These are phyloP conservation scores for Periconia digitata DNA, from an alignment of 2,329 filamentous ascomycete genomes.

Conservation along the genomic window DNA sequence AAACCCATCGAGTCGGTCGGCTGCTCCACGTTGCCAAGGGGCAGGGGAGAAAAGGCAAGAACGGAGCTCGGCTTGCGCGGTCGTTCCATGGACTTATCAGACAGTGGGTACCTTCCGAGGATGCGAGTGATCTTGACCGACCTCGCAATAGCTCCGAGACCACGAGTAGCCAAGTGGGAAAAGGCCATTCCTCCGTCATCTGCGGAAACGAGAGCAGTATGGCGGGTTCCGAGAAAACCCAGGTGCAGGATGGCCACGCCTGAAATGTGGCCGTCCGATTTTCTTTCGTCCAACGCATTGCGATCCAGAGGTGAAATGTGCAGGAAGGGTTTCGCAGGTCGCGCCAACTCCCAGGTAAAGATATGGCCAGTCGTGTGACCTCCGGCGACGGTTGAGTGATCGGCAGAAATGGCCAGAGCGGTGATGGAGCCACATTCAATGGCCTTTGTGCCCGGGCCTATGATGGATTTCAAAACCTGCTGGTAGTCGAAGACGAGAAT, in stretches of 20 bases:
- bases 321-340: conserved; percentile 83
- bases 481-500: conserved; percentile 97
- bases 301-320: conserved; percentile 76
- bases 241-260: conserved; percentile 81
- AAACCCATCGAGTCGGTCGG: conserved; percentile 84
- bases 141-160: conserved; percentile 81
- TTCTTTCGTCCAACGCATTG: conserved; percentile 64
- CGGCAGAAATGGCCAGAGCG: conserved; percentile 85
- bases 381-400: conserved; percentile 87
- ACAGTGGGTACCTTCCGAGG: conserved; percentile 83
- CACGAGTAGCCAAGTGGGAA: conserved; percentile 90
- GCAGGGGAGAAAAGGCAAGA: conserved; percentile 84
- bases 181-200: conserved; percentile 97
- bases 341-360: conserved; percentile 92
- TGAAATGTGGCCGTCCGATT: conserved; percentile 78
- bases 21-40: conserved; percentile 91
- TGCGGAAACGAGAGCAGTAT: conserved; percentile 92
- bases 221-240: conserved; percentile 91
- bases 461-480: conserved; percentile 90
- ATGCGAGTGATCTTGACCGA: conserved; percentile 89
- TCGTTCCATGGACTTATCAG: conserved; percentile 63
- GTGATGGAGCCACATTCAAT: conserved; percentile 88
- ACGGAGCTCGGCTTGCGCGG: conserved; percentile 90
- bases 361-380: conserved; percentile 90
- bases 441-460: conserved; percentile 91